Evolutionary conservation across 257 asterid species (phyloP).

Genomic region (Solanum pimpinellifolium): DNA sequence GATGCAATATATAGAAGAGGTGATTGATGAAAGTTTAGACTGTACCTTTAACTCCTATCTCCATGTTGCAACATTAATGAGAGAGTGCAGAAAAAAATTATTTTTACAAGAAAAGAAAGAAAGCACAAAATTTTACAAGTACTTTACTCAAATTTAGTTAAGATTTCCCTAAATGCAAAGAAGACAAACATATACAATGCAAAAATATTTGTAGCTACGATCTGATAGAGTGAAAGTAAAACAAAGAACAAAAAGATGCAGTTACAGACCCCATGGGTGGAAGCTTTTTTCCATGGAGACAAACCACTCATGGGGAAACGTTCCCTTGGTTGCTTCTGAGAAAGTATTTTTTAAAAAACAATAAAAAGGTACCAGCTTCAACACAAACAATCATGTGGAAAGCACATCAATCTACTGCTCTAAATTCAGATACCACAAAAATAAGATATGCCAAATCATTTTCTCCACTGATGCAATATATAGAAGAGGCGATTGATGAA

Average conservation of each 20-base stretch:
- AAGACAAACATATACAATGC: not conserved
- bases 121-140: not conserved
- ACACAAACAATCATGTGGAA: not conserved
- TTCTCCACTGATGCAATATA: not conserved
- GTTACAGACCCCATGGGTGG: not conserved
- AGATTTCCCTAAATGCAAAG: not conserved
- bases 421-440: not conserved
- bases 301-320: not conserved
- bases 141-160: not conserved
- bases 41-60: not conserved
- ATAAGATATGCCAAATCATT: not conserved
- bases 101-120: not conserved
- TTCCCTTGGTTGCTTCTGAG: not conserved
- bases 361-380: too few relatives aligned
- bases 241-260: not conserved
- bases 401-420: not conserved
- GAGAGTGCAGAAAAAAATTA: not conserved
- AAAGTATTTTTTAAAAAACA: too few relatives aligned
- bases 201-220: not conserved
- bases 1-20: not conserved
- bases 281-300: not conserved
- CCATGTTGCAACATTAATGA: not conserved
- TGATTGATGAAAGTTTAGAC: not conserved
- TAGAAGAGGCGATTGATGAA: not conserved
- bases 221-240: too few relatives aligned